A percentile compares a stretch with the other conserved stretches of the same genome.
phyloP scores from a whole-genome alignment of 805 yeast genomes.

The Cyberlindnera samutprakarnensis region DNA sequence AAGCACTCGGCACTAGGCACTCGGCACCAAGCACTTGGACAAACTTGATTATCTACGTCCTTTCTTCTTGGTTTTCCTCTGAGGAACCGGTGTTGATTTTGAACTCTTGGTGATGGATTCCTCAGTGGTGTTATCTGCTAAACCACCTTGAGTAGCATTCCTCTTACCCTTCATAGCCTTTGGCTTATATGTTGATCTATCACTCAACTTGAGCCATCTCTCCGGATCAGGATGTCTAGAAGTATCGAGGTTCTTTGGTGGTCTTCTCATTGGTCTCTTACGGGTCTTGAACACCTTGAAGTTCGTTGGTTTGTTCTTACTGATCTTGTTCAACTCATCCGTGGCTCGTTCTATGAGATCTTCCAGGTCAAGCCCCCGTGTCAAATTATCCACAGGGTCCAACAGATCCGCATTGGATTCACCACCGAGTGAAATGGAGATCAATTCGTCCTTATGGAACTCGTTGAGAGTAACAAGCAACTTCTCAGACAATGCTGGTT shows the following conservation, averaged over 20 bases:
- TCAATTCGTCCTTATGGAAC: conserved; percentile 15
- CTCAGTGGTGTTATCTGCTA: conserved; percentile 39
- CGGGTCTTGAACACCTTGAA: conserved; percentile 23
- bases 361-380: conserved; percentile 25
- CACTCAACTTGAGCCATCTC: conserved; percentile 88
- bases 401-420: conserved; percentile 15
- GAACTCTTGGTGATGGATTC: conserved; percentile 19
- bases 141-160: conserved; percentile 56
- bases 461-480: conserved; percentile 23
- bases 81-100: conserved; percentile 3
- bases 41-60: conserved; percentile 22
- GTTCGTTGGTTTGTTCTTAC: conserved; percentile 4
- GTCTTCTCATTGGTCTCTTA: conserved; percentile 26
- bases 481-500: conserved; percentile 5
- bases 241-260: conserved; percentile 35
- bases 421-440: conserved; percentile 24
- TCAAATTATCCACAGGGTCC: conserved; percentile 22
- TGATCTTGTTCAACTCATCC: conserved; percentile 10
- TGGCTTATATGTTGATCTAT: conserved; percentile 77
- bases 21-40: too few relatives aligned
- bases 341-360: conserved; percentile 21
- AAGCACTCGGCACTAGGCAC: too few relatives aligned
- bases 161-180: conserved; percentile 35
- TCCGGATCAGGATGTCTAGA: conserved; percentile 48
- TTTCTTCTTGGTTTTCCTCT: conserved; percentile 18